Percentiles rank a stretch among this genome's conserved stretches.
Conservation (phyloP, 2,329 filamentous ascomycete species). For the Venturiaceae sp. region DNA sequence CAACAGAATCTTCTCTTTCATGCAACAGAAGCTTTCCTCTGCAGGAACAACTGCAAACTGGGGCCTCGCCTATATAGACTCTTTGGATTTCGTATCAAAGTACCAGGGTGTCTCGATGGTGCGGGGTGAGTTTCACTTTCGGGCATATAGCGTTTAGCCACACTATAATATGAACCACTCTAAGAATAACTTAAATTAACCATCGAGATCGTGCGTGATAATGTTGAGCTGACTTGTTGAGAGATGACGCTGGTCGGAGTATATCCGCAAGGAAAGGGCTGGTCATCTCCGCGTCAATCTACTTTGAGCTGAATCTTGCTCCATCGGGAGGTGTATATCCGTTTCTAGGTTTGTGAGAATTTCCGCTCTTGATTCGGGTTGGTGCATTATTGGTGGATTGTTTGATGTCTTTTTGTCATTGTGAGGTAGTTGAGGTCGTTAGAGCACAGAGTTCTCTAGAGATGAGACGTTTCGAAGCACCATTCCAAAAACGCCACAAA, state of each 20-base stretch:
- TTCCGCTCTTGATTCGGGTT: background rate
- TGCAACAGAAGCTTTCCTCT: background rate
- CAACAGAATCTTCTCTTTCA: background rate
- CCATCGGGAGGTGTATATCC: background rate
- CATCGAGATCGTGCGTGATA: background rate
- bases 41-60: background rate
- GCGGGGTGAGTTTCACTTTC: too few species aligned
- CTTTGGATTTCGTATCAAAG: background rate
- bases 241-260: background rate
- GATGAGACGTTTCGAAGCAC: background rate
- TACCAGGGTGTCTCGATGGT: background rate
- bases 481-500: background rate
- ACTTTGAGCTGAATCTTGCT: background rate
- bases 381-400: background rate
- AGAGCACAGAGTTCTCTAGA: background rate
- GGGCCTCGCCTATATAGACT: background rate
- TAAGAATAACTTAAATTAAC: background rate
- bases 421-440: background rate
- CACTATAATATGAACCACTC: background rate
- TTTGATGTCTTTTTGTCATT: background rate
- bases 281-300: background rate
- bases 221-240: too few species aligned
- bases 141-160: background rate
- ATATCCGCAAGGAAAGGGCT: background rate
- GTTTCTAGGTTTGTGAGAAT: background rate